Base-by-base conservation (phyloP, 148 eudicot genomes). In the Fagopyrum tataricum region DNA sequence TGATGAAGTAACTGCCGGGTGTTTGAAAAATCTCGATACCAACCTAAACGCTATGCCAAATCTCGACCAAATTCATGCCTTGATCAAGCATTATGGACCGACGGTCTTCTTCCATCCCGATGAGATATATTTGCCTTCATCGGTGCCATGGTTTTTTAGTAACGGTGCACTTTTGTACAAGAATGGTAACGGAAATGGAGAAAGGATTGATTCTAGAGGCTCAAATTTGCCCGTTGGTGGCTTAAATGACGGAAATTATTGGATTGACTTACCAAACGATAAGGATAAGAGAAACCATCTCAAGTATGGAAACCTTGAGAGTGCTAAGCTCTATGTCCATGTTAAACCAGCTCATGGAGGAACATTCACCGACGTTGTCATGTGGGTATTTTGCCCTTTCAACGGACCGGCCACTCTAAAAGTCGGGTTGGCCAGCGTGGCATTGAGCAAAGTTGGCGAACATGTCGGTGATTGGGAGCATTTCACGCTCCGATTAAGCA, bases 401-500 rank as follows among this genome's bases (percentile, higher is more conserved):
- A 94, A 94, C 48, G 97, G 98, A 13, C 97, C 98, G 0, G 82
- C 90, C 43, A 84, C 98, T 70, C 80, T 94, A 0, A 94, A 91
- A 82, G 90, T 87, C 13, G 88, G 93, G 48, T 55, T 83, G 42
- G 67, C 83, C 46, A 88, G 72, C 61, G 31, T 89, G 21, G 72
- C 84, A 21, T 21, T 88, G 76, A 72, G 75, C 70, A 86, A 76
- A 73, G 56, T 94, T 21, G 98, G 98, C 9, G 91, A 94, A 74
- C 98, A 94, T 70, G 93, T 94, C 6, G 74, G 96, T 44, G 98
- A 94, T 24, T 94, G 98, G 98, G 98, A 94, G 79, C 98, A 94
- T 73, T 94, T 52, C 70, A 91, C 98, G 15, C 96, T 94, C 52
- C 87, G 98, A 5, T 53, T 94, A 53, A 85, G 96, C 90, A 94